phyloP scores from a whole-genome alignment of 257 asterid genomes.

The Avicennia marina region DNA sequence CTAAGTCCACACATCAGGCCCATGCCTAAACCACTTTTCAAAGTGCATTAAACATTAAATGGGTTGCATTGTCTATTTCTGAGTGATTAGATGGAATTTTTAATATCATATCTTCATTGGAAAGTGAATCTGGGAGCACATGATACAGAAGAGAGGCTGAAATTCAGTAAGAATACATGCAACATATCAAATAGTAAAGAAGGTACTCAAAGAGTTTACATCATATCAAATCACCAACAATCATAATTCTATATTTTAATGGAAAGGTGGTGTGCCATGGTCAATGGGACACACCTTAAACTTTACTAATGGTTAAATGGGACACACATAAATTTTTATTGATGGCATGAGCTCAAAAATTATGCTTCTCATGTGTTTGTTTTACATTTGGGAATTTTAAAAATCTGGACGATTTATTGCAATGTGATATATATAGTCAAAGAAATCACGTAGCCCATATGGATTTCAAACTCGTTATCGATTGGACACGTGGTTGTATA shows the following conservation, averaged over 20 bases:
- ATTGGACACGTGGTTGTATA: neutral
- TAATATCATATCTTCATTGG: neutral
- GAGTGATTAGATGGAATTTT: neutral
- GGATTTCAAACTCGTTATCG: neutral
- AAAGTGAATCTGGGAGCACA: neutral
- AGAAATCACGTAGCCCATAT: conserved; percentile 5
- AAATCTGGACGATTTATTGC: neutral
- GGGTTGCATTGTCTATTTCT: neutral
- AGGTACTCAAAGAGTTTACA: neutral
- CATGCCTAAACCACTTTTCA: neutral
- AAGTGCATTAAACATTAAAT: neutral
- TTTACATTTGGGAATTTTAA: neutral
- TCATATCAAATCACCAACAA: conserved; percentile 3
- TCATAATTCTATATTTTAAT: neutral
- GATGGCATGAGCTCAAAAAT: neutral
- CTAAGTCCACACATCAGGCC: neutral
- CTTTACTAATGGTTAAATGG: no score
- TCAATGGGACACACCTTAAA: neutral
- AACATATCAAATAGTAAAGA: neutral
- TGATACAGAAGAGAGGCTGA: neutral
- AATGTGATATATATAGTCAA: neutral
- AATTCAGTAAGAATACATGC: no score
- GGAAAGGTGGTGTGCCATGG: neutral
- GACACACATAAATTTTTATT: no score
- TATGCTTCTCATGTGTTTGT: neutral